phyloP scores from a whole-genome alignment of 805 yeast species.

The Ogataea zsoltii region DNA sequence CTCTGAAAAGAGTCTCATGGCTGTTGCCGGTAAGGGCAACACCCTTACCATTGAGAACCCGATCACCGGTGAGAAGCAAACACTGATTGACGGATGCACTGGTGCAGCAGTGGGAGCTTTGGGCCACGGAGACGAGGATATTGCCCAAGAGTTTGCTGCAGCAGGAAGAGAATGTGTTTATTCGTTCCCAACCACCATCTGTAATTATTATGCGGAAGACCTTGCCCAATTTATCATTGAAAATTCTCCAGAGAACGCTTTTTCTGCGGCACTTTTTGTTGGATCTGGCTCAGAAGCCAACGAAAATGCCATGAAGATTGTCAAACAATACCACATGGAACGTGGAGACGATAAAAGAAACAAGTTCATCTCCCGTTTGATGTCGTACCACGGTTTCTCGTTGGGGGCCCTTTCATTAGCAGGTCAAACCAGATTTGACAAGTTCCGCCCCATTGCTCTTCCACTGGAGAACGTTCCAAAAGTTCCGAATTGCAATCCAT shows the following conservation, averaged over 20 bases:
- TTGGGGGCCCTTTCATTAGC: slow-evolving; percentile 47
- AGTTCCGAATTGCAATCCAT: slow-evolving; percentile 33
- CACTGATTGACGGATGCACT: slow-evolving; percentile 45
- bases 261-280: slow-evolving; percentile 46
- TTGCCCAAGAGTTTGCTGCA: slow-evolving; percentile 39
- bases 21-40: slow-evolving; percentile 42
- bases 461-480: slow-evolving; percentile 23
- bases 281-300: slow-evolving; percentile 82
- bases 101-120: slow-evolving; percentile 56
- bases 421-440: slow-evolving; percentile 38
- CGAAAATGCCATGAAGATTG: slow-evolving; percentile 76
- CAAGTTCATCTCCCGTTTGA: slow-evolving; percentile 44
- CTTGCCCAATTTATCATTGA: slow-evolving; percentile 45
- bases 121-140: slow-evolving; percentile 45
- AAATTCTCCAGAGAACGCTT: slow-evolving; percentile 40
- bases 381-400: slow-evolving; percentile 52
- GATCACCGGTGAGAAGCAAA: slow-evolving; percentile 36
- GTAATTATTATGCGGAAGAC: slow-evolving; percentile 43
- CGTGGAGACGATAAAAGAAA: slow-evolving; percentile 41
- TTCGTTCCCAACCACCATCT: slow-evolving; percentile 36
- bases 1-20: slow-evolving; percentile 35
- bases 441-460: slow-evolving; percentile 30
- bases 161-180: slow-evolving; percentile 40
- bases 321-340: slow-evolving; percentile 49
- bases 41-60: slow-evolving; percentile 42